phyloP scores from a whole-genome alignment of 495 filamentous ascomycete genomes.

The Paragyromitra xinjiangensis region DNA sequence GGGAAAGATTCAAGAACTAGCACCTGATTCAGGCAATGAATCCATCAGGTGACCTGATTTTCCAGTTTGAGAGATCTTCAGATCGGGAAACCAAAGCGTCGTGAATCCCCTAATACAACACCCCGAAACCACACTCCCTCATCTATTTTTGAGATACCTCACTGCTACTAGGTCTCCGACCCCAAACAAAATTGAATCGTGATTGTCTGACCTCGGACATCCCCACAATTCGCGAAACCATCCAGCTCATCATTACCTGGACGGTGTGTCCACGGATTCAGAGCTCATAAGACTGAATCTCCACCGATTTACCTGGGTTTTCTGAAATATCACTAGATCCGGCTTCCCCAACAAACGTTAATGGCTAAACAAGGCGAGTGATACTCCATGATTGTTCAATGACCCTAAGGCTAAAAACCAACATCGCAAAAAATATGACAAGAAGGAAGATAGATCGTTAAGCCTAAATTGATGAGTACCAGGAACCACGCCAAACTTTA shows the following conservation, averaged over 20 bases:
- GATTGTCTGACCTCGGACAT: not conserved
- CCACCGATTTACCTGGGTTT: not conserved
- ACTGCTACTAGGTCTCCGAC: not conserved
- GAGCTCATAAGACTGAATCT: not conserved
- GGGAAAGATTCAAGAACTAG: not conserved
- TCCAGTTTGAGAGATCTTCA: not conserved
- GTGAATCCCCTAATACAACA: not conserved
- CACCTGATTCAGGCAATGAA: not conserved
- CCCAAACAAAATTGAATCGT: slow-evolving; percentile 7
- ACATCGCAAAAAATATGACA: not conserved
- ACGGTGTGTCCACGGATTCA: not conserved
- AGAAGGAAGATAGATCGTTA: not conserved
- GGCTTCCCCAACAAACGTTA: not conserved
- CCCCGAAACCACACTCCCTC: not conserved
- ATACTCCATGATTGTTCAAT: slow-evolving; percentile 23
- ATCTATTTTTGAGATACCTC: not conserved
- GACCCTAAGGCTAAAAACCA: not conserved
- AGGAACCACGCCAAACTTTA: slow-evolving; percentile 37
- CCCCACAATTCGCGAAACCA: not conserved
- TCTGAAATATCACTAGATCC: not conserved
- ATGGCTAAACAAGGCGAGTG: slow-evolving; percentile 19
- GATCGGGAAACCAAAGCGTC: not conserved
- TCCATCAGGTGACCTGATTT: not conserved
- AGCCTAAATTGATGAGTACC: not conserved
- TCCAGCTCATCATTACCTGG: not conserved